Conservation (phyloP, 1,139 yeast species). For the Kodamaea arcana region DNA sequence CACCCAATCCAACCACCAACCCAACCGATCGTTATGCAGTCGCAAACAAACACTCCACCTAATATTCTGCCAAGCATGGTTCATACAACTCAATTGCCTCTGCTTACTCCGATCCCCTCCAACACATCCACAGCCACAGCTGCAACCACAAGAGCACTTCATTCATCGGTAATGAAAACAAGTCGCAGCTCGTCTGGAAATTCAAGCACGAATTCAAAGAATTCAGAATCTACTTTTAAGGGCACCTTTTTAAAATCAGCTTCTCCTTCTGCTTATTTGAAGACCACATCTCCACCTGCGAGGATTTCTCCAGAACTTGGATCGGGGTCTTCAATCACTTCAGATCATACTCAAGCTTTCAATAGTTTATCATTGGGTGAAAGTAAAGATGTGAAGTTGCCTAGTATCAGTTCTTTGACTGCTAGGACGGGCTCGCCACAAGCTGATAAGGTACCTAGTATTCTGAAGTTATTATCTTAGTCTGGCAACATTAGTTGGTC, state of each 20-base stretch:
- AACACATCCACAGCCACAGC: constrained; percentile 13
- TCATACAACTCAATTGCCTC: constrained; percentile 6
- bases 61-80: constrained; percentile 6
- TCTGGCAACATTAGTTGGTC: no score
- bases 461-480: constrained; percentile 26
- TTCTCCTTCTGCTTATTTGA: neutral
- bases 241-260: constrained; percentile 5
- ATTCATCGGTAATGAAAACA: constrained; percentile 5
- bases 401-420: constrained; percentile 20
- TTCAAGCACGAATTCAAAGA: neutral
- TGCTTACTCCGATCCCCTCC: constrained; percentile 13
- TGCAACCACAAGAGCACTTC: constrained; percentile 12
- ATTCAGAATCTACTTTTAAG: constrained; percentile 7
- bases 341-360: constrained; percentile 12
- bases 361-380: constrained; percentile 12
- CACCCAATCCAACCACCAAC: constrained; percentile 2
- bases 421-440: constrained; percentile 3
- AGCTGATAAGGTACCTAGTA: constrained; percentile 26
- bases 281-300: constrained; percentile 8
- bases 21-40: constrained; percentile 2
- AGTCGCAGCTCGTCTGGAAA: constrained; percentile 2
- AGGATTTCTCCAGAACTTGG: constrained; percentile 8
- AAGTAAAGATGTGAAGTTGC: constrained; percentile 16
- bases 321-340: constrained; percentile 2
- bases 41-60: neutral